These are phyloP conservation scores for Melanogaster broomeanus DNA, from an alignment of 768 basidiomycete genomes.

Conservation along the genomic window DNA sequence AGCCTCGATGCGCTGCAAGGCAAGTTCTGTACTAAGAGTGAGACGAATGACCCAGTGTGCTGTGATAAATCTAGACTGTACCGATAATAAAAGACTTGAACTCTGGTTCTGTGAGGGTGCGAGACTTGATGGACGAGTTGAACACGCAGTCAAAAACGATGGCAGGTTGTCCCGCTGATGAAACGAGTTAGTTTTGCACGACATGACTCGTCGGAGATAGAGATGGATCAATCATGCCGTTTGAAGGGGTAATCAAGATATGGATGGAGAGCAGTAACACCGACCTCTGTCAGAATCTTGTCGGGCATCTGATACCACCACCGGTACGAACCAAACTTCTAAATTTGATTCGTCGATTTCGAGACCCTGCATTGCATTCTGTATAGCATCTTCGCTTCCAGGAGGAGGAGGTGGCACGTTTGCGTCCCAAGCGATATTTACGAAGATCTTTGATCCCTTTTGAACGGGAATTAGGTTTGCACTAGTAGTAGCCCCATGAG, in stretches of 20 bases:
- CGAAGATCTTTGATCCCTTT: constrained; percentile 62
- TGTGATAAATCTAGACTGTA: constrained; percentile 32
- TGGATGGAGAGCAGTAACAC: constrained; percentile 14
- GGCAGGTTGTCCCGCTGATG: constrained; percentile 64
- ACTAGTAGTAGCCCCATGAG: background rate
- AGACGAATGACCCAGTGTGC: constrained; percentile 8
- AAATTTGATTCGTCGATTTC: constrained; percentile 40
- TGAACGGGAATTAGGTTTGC: constrained; percentile 41
- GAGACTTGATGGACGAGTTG: constrained; percentile 58
- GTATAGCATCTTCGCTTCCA: constrained; percentile 57
- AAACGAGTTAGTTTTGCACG: constrained; percentile 1
- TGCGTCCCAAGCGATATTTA: constrained; percentile 72
- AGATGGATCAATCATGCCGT: constrained; percentile 2
- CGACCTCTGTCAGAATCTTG: constrained; percentile 72
- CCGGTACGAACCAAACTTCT: constrained; percentile 64
- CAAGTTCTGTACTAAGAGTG: constrained; percentile 51
- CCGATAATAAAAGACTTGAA: constrained; percentile 75
- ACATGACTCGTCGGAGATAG: constrained; percentile 14
- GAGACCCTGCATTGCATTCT: constrained; percentile 56
- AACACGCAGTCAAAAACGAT: constrained; percentile 77
- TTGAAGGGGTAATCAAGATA: constrained; percentile 4
- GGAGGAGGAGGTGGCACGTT: constrained; percentile 70
- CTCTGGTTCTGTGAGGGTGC: constrained; percentile 56
- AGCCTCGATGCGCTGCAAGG: constrained; percentile 65
- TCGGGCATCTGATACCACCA: constrained; percentile 65